These are phyloP conservation scores for Schrenkiella parvula DNA, from an alignment of 345 rosid species.

Conservation along the genomic window DNA sequence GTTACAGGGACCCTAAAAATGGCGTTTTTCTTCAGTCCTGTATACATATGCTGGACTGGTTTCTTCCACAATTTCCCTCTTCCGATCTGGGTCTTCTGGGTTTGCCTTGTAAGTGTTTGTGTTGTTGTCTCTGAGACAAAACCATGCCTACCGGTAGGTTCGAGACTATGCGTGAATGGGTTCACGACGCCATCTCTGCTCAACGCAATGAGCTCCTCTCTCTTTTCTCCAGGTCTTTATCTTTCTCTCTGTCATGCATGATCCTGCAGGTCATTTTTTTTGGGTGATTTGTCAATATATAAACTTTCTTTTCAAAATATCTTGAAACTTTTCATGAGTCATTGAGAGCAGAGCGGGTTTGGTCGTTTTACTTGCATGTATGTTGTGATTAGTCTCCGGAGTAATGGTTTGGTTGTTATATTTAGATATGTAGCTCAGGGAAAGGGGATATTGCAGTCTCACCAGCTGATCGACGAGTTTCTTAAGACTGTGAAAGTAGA, in stretches of 20 bases:
- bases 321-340: neutral
- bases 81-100: no score
- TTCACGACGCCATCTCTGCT: slow-evolving; percentile 46
- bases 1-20: neutral
- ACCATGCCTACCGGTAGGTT: slow-evolving; percentile 32
- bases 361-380: neutral
- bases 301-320: no score
- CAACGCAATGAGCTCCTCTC: slow-evolving; percentile 49
- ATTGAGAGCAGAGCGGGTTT: neutral
- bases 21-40: neutral
- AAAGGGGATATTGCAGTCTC: slow-evolving; percentile 52
- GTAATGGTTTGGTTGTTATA: neutral
- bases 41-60: neutral
- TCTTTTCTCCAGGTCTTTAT: slow-evolving; percentile 49
- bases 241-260: neutral
- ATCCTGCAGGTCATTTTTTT: neutral
- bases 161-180: slow-evolving; percentile 42
- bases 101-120: slow-evolving; percentile 17
- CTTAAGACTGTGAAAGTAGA: slow-evolving; percentile 32
- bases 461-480: slow-evolving; percentile 44
- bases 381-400: neutral
- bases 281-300: no score
- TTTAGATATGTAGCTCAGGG: slow-evolving; percentile 45
- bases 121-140: slow-evolving; percentile 7
- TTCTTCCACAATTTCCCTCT: neutral